Percentiles rank a stretch among this genome's conserved stretches.
Conservation (phyloP, 139 green algal species). For the Coelastrella sp. region DNA sequence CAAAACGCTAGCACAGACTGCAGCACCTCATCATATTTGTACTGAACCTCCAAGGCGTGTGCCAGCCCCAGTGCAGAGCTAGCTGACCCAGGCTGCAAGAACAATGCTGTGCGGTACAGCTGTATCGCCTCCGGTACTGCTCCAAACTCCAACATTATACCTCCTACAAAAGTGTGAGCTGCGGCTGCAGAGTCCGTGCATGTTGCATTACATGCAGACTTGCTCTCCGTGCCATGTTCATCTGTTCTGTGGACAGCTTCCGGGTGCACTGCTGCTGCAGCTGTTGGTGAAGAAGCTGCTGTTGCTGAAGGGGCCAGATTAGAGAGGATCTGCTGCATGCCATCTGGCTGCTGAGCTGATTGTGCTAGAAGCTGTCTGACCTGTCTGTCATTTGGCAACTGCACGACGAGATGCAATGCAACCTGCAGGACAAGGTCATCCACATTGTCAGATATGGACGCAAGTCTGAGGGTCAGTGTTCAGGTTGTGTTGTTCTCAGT, state of each 20-base stretch:
- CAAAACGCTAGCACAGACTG: constrained; percentile 17
- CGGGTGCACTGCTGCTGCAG: neutral
- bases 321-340: neutral
- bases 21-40: constrained; percentile 53
- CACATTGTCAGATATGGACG: no score
- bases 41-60: constrained; percentile 74
- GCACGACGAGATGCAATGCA: no score
- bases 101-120: constrained; percentile 50
- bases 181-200: constrained; percentile 1
- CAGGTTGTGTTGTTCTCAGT: no score
- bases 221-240: constrained; percentile 32
- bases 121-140: constrained; percentile 58
- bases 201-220: constrained; percentile 13
- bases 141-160: constrained; percentile 68
- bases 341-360: constrained; percentile 17
- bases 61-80: constrained; percentile 70
- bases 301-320: no score
- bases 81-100: constrained; percentile 47
- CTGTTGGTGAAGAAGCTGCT: neutral
- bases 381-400: no score
- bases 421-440: no score
- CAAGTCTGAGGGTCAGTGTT: no score
- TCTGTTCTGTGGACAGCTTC: neutral
- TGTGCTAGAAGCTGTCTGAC: no score
- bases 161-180: constrained; percentile 78